These are phyloP conservation scores for Selaginella tamariscina DNA, from an alignment of 75 land plant species.

Conservation along the genomic window DNA sequence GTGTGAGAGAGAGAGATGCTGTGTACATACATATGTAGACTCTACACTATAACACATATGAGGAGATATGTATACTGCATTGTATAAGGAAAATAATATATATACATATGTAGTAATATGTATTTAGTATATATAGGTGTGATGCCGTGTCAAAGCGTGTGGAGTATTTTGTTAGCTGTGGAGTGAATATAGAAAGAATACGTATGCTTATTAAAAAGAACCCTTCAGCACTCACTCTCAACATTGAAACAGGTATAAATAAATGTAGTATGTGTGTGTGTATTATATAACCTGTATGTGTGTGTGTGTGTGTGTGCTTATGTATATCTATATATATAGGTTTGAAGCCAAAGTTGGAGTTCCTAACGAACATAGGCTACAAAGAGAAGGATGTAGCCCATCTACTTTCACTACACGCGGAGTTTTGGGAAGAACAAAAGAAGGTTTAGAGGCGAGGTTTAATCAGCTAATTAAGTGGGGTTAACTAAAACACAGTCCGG, in stretches of 20 bases:
- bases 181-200: background rate
- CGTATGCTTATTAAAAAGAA: background rate
- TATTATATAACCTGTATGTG: too few relatives aligned
- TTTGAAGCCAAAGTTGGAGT: background rate
- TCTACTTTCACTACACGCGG: background rate
- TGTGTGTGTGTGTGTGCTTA: too few relatives aligned
- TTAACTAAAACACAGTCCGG: background rate
- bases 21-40: too few relatives aligned
- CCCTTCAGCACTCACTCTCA: background rate
- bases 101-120: too few relatives aligned
- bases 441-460: background rate
- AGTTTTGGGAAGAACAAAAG: background rate
- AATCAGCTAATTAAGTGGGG: background rate
- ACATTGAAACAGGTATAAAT: background rate
- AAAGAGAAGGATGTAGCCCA: background rate
- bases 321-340: too few relatives aligned
- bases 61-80: too few relatives aligned
- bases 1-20: too few relatives aligned
- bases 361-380: background rate
- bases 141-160: background rate
- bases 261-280: too few relatives aligned
- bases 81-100: too few relatives aligned
- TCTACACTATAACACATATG: too few relatives aligned
- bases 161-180: background rate
- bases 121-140: too few relatives aligned